A percentile compares a stretch with the other conserved stretches of the same genome.
Evolutionary conservation across 2,329 filamentous ascomycete genomes (phyloP).

Genomic region (Alternaria panax): DNA sequence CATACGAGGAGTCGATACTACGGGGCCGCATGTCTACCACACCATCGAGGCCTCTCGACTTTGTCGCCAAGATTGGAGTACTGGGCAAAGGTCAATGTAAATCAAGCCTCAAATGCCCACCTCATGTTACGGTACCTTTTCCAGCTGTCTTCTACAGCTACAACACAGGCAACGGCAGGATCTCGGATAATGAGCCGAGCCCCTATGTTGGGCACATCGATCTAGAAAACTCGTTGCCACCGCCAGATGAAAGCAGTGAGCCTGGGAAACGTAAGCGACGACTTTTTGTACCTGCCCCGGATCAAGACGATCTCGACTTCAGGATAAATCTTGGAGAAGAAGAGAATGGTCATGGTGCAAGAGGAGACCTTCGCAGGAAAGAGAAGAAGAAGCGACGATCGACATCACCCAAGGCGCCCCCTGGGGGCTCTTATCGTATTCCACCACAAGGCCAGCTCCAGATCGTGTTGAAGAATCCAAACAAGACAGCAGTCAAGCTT

Average conservation of each 20-base stretch:
- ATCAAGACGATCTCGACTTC: slow-evolving; percentile 38
- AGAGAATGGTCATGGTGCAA: slow-evolving; percentile 14
- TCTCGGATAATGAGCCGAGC: slow-evolving; percentile 83
- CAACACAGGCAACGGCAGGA: slow-evolving; percentile 71
- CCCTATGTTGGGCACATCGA: slow-evolving; percentile 96
- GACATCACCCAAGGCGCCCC: slow-evolving; percentile 69
- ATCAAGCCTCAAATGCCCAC: slow-evolving; percentile 80
- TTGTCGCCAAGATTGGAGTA: slow-evolving; percentile 94
- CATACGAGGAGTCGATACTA: slow-evolving; percentile 96
- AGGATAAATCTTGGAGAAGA: slow-evolving; percentile 30
- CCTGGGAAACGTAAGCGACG: slow-evolving; percentile 53
- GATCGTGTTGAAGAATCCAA: slow-evolving; percentile 97
- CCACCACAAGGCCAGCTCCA: slow-evolving; percentile 93
- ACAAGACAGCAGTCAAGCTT: slow-evolving; percentile 96
- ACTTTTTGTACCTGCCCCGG: slow-evolving; percentile 33
- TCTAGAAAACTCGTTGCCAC: slow-evolving; percentile 78
- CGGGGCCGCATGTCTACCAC: slow-evolving; percentile 96
- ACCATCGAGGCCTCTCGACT: slow-evolving; percentile 89
- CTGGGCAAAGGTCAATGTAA: slow-evolving; percentile 90
- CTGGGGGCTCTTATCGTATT: slow-evolving; percentile 91
- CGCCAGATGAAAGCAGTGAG: slow-evolving; percentile 53
- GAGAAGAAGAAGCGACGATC: slow-evolving; percentile 68
- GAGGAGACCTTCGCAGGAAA: slow-evolving; percentile 52
- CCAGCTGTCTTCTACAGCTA: slow-evolving; percentile 98
- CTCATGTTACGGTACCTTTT: slow-evolving; percentile 89